Conservation (phyloP, 345 rosid species). For the Noccaea caerulescens region DNA sequence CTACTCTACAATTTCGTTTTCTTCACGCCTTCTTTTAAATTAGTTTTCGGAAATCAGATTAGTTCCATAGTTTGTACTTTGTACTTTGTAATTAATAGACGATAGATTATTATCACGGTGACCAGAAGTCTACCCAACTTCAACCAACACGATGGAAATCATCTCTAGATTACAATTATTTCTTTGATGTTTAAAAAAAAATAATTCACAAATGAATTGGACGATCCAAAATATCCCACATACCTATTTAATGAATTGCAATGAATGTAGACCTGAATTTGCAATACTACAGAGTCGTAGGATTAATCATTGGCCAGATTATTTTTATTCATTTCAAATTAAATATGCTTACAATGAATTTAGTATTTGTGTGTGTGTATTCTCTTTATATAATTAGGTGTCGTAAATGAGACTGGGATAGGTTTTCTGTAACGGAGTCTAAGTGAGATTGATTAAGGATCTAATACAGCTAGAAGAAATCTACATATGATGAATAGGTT, state of each 20-base stretch:
- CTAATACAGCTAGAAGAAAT: slow-evolving; percentile 11
- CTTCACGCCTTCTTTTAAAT: slow-evolving; percentile 36
- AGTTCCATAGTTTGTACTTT: not conserved
- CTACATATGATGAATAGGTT: not conserved
- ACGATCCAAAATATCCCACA: slow-evolving; percentile 14
- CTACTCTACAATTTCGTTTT: slow-evolving; percentile 22
- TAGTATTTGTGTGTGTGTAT: not conserved
- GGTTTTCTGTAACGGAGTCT: slow-evolving; percentile 16
- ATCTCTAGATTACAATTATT: slow-evolving; percentile 16
- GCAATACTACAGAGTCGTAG: not conserved
- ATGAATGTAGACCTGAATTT: not conserved
- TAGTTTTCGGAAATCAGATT: slow-evolving; percentile 22
- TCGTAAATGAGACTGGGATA: not conserved
- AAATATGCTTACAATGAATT: not conserved
- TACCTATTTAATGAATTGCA: slow-evolving; percentile 10
- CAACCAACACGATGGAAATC: slow-evolving; percentile 22
- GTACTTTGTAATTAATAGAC: slow-evolving; percentile 16
- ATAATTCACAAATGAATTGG: slow-evolving; percentile 1
- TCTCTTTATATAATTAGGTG: not conserved
- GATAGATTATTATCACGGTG: slow-evolving; percentile 24
- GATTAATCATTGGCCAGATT: slow-evolving; percentile 7
- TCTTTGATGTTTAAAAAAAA: not conserved
- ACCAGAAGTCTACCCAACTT: slow-evolving; percentile 34
- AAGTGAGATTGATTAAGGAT: slow-evolving; percentile 30
- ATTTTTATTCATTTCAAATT: not conserved